These are phyloP conservation scores for Grammothele lineata DNA, from an alignment of 768 basidiomycete species.

Conservation along the genomic window DNA sequence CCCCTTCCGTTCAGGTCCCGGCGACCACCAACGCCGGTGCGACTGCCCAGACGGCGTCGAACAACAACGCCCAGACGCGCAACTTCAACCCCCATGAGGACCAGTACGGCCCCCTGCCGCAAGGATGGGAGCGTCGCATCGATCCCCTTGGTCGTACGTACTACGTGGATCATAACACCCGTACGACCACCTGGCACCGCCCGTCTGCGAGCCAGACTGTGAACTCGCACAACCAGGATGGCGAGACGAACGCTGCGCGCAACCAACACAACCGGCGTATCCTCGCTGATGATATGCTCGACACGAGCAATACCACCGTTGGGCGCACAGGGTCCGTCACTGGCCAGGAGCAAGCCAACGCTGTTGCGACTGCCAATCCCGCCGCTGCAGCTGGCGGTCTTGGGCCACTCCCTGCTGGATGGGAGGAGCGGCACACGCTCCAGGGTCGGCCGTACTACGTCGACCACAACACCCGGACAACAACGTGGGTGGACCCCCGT, in stretches of 20 bases:
- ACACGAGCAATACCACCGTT: conserved; percentile 46
- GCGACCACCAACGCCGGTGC: conserved; percentile 30
- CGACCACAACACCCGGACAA: conserved; percentile 98
- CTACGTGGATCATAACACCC: conserved; percentile 98
- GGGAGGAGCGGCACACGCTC: conserved; percentile 98
- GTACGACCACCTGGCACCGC: conserved; percentile 96
- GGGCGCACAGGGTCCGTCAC: conserved; percentile 23
- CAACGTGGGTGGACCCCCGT: conserved; percentile 99
- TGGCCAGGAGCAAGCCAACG: conserved; percentile 27
- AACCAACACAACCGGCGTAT: conserved; percentile 83
- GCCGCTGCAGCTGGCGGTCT: conserved; percentile 58
- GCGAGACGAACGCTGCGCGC: conserved; percentile 79
- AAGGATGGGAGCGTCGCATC: conserved; percentile 95
- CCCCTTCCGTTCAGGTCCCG: conserved; percentile 25
- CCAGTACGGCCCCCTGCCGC: conserved; percentile 86
- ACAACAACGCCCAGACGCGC: conserved; percentile 43
- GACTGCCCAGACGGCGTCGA: conserved; percentile 35
- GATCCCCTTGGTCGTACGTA: conserved; percentile 96
- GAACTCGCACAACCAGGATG: conserved; percentile 68
- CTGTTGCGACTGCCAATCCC: conserved; percentile 46
- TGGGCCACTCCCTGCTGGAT: conserved; percentile 91
- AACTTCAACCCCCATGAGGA: conserved; percentile 96
- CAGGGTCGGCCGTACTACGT: conserved; percentile 99
- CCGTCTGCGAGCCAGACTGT: conserved; percentile 75
- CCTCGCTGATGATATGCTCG: conserved; percentile 82